Evolutionary conservation across 2,329 filamentous ascomycete species (phyloP), one percentile per base, ranked within the genome.

Genomic region (Trichoderma brevicompactum): DNA sequence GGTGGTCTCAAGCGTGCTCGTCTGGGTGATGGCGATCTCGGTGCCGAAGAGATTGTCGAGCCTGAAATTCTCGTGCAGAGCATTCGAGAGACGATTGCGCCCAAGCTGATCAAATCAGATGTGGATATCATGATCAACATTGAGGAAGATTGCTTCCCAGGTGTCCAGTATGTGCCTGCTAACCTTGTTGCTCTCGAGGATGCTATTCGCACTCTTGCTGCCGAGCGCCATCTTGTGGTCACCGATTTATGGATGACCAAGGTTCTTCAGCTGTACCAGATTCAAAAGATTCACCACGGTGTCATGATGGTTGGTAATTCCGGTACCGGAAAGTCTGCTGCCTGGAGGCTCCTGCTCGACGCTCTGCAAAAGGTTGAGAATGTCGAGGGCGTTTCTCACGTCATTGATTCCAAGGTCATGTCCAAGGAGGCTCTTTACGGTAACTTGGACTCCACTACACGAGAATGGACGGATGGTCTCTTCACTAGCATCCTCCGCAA

Each of bases 301-400:
- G 95, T 99, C 34, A 99, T 99, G 96, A 98, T 99, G 95, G 95
- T 99, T 9, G 95, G 95, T 68, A 93, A 92, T 74, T 97, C 96
- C 36, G 95, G 96, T n/a, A 91, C 94, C 52, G 96, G 96, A 75
- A 99, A 99, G 80, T 97, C 95, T 46, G 89, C 91, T 1, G 92
- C 95, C 5, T 99, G 96, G 95, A 93, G 92, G 73, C 88, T 96
- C 48, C 83, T 99, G 59, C 85, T 99, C 19, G 91, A 96, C 73
- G 95, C 96, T 15, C 80, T 99, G 66, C 94, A 98, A 73, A 88
- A 91, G 72, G 92, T 96, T 13, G 95, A 99, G 76, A 89, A 90
- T 28, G 85, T 96, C 7, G 96, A 99, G 77, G 95, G 96, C 38
- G 92, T 99, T 52, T 97, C 89, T 70, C 95, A 99, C 74, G 92